Percentiles rank a stretch among this genome's conserved stretches.
These are phyloP conservation scores for Ophiorrhiza pumila DNA, from an alignment of 257 asterid species.

Conservation along the genomic window DNA sequence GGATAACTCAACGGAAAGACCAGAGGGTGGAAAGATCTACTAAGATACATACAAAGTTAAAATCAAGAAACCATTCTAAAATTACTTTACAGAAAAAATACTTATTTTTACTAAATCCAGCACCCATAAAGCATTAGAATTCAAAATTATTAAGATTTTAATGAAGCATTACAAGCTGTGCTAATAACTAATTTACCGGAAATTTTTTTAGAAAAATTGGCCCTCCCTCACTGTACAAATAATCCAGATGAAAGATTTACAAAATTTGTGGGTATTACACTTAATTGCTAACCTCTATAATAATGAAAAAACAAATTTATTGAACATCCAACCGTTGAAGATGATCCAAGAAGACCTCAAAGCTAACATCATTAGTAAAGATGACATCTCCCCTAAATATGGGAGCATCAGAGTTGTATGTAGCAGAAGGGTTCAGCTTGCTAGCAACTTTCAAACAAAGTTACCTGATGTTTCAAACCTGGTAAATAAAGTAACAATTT, in stretches of 20 bases:
- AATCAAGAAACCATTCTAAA: not conserved
- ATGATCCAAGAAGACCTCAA: constrained; percentile 95
- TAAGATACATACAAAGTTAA: not conserved
- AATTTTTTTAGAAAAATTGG: constrained; percentile 11
- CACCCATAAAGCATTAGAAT: not conserved
- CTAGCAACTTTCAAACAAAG: constrained; percentile 53
- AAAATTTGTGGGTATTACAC: constrained; percentile 37
- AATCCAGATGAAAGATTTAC: constrained; percentile 34
- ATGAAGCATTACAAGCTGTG: constrained; percentile 22
- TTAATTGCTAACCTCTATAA: constrained; percentile 47
- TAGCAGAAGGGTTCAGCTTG: constrained; percentile 96
- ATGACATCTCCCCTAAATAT: constrained; percentile 82
- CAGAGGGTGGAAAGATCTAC: not conserved
- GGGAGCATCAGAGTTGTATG: constrained; percentile 69
- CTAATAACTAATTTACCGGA: constrained; percentile 6
- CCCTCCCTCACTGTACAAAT: constrained; percentile 41
- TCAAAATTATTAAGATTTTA: constrained; percentile 14
- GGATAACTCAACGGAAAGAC: not conserved
- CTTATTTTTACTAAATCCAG: not conserved
- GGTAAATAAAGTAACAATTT: not conserved
- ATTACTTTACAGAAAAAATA: not conserved
- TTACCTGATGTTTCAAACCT: not conserved
- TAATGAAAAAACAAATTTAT: constrained; percentile 31
- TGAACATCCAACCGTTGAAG: constrained; percentile 96
- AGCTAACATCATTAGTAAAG: constrained; percentile 95